Evolutionary conservation across 1,284 basidiomycete genomes (phyloP).

Genomic region (Exobasidium rhododendri): DNA sequence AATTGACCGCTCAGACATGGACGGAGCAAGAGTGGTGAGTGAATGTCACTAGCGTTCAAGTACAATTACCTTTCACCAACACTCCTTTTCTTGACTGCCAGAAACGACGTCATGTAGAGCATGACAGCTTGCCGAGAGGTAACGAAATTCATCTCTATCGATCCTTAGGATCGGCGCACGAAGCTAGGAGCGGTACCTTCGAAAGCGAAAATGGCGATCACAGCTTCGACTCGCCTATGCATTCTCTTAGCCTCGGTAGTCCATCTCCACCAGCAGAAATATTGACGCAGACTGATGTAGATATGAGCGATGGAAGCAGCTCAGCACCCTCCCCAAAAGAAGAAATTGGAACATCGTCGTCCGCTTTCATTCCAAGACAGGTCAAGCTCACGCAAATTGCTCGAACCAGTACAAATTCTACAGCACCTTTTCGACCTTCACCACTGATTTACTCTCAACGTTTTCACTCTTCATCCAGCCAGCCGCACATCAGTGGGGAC

Average conservation of each 20-base stretch:
- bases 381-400: neutral
- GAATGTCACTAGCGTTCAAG: too few species aligned
- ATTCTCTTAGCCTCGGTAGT: neutral
- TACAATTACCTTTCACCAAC: too few species aligned
- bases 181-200: neutral
- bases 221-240: constrained; percentile 6
- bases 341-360: too few species aligned
- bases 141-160: constrained; percentile 1
- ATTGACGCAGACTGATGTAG: neutral
- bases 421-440: constrained; percentile 6
- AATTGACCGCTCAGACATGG: too few species aligned
- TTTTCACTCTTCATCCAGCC: neutral
- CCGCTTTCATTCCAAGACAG: constrained; percentile 1
- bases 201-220: neutral
- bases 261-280: neutral
- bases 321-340: neutral
- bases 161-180: constrained; percentile 5
- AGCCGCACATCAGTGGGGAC: neutral
- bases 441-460: neutral
- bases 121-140: too few species aligned
- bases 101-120: too few species aligned
- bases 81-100: too few species aligned
- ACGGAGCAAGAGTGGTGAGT: too few species aligned
- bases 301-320: constrained; percentile 2
- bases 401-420: neutral